Evolutionary conservation across 2,329 filamentous ascomycete species (phyloP), one percentile per base, ranked within the genome.

Genomic region (Botrytis fabae): DNA sequence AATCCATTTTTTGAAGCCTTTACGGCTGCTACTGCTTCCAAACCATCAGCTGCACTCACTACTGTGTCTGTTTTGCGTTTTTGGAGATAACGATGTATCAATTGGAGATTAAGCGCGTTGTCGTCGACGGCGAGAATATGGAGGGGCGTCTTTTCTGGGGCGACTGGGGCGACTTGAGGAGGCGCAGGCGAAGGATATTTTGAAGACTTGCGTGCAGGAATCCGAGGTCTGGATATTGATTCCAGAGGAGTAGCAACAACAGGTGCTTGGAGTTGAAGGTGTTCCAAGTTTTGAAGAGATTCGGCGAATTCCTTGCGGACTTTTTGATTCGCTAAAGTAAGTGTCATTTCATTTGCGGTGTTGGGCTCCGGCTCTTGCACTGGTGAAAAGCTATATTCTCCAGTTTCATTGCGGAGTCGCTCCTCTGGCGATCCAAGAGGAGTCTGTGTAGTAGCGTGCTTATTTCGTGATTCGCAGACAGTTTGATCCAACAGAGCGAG

Each of bases 31-130:
- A 85, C 85, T 18, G 80, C 78, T 44, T 85, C 78, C 8, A 86
- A 78, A 10, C 86, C 86, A 75, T 87, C 82, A 10, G 73, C 76
- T 4, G 85, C 85, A 25, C 22, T 51, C 4, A 79, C 80, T 57
- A 81, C 80, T 14, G 80, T 81, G 32, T 81, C 78, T 68, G 71
- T 76, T 18, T 77, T 76, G 8, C 76, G 75, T 62, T 80, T 80
- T 69, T 74, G 75, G 73, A 80, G 78, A 46, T 79, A 80, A 0
- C 77, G 77, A 16, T 76, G 73, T 4, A 80, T 75, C 16, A 80
- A 73, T 75, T 82, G 80, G 69, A 84, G 76, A 62, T 83, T 83
- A 72, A 83, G 79, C 10, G 77, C 78, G 68, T 83, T 84, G 71
- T 83, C 82, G 68, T 83, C 81, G 9, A 82, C 80, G 9, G 80